phyloP scores from a whole-genome alignment of 2,329 filamentous ascomycete genomes.

The Cytospora piceicola region DNA sequence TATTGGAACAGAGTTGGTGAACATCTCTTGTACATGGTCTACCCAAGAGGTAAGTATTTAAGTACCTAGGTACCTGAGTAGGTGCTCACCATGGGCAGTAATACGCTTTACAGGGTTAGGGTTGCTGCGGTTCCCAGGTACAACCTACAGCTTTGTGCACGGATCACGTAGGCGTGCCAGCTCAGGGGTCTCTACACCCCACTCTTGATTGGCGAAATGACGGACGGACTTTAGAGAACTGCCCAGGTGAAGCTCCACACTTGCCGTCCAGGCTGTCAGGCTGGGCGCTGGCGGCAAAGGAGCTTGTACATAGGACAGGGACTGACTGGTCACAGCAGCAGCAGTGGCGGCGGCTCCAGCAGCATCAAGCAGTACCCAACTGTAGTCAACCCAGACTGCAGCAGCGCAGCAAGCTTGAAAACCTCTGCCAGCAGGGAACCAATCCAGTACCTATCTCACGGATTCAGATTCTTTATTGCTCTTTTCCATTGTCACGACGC shows the following conservation, averaged over 20 bases:
- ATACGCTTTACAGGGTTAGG: no score
- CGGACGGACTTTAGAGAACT: background rate
- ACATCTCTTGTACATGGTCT: no score
- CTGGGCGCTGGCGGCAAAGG: background rate
- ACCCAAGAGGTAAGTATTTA: no score
- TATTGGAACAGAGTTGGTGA: no score
- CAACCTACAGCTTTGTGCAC: background rate
- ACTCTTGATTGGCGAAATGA: background rate
- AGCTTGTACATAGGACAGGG: background rate
- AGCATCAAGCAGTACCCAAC: background rate
- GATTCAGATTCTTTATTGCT: no score
- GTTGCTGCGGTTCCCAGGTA: no score
- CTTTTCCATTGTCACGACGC: conserved; percentile 8
- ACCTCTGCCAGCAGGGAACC: background rate
- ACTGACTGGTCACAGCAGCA: background rate
- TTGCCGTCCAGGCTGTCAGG: background rate
- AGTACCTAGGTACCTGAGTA: no score
- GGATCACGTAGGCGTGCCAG: background rate
- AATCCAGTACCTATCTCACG: background rate
- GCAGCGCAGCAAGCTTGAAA: background rate
- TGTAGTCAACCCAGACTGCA: background rate
- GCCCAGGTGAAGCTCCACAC: background rate
- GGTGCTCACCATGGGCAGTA: no score
- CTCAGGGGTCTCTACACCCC: background rate
- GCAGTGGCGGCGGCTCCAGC: background rate